Conservation (phyloP, 257 asterid genomes). For the Avicennia marina region DNA sequence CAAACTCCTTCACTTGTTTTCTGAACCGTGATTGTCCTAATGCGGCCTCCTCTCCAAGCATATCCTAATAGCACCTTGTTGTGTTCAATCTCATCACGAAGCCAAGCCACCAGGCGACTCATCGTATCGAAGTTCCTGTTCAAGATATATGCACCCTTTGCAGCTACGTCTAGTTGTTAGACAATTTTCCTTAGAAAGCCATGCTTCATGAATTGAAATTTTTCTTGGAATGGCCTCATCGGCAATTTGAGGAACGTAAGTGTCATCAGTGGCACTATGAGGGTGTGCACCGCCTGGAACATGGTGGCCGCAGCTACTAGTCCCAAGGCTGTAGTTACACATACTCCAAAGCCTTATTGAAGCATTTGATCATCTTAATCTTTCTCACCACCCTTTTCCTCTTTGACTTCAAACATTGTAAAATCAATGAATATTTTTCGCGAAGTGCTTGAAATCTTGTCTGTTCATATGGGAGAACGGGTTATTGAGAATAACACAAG, state of each 20-base stretch:
- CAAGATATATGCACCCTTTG: constrained; percentile 76
- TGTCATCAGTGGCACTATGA: constrained; percentile 43
- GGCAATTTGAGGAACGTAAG: constrained; percentile 37
- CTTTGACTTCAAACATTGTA: constrained; percentile 33
- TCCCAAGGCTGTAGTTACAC: constrained; percentile 43
- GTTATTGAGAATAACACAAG: constrained; percentile 24
- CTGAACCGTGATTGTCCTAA: constrained; percentile 29
- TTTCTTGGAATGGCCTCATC: constrained; percentile 24
- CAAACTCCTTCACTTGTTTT: constrained; percentile 67
- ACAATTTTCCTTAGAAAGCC: constrained; percentile 31
- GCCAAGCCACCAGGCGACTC: constrained; percentile 52
- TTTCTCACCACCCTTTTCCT: constrained; percentile 33
- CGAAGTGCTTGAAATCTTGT: constrained; percentile 34
- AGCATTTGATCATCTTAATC: constrained; percentile 35
- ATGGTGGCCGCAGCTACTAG: constrained; percentile 41
- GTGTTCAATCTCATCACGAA: constrained; percentile 72
- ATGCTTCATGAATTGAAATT: constrained; percentile 24
- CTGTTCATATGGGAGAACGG: constrained; percentile 35
- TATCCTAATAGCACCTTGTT: constrained; percentile 40
- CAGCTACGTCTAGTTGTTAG: constrained; percentile 73
- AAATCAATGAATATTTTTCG: constrained; percentile 32
- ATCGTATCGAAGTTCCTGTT: constrained; percentile 82
- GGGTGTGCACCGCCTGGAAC: constrained; percentile 51
- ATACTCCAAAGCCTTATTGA: constrained; percentile 49
- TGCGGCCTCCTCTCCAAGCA: constrained; percentile 46